A percentile compares a stretch with the other conserved stretches of the same genome.
Evolutionary conservation across 2,329 filamentous ascomycete species (phyloP).

Genomic region (Pyricularia pennisetigena): DNA sequence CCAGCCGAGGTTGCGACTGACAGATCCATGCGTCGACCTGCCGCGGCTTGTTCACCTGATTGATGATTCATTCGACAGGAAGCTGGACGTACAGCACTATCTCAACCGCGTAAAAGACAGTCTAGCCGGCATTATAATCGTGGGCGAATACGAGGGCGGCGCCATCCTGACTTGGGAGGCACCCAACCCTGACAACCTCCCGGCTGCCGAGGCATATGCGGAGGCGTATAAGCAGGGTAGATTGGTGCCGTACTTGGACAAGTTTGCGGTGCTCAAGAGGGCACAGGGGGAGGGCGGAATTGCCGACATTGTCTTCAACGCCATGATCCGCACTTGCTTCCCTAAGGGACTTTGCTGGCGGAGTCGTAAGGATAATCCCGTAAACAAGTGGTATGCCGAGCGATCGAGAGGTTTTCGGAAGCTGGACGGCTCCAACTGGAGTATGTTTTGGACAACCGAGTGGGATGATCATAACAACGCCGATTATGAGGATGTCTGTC

Average conservation of each 20-base stretch:
- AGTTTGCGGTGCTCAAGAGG: conserved; percentile 85
- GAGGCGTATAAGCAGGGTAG: conserved; percentile 44
- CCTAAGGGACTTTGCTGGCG: conserved; percentile 87
- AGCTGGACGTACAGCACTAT: conserved; percentile 77
- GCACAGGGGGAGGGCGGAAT: conserved; percentile 87
- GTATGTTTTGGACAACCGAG: conserved; percentile 95
- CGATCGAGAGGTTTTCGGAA: conserved; percentile 76
- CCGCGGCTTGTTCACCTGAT: conserved; percentile 77
- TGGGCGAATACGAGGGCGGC: conserved; percentile 91
- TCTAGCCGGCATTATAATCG: conserved; percentile 86
- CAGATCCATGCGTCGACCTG: conserved; percentile 74
- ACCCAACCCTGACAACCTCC: conserved; percentile 27
- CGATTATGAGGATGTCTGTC: conserved; percentile 70
- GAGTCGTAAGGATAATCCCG: conserved; percentile 80
- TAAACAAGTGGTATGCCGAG: conserved; percentile 99
- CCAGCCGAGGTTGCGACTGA: conserved; percentile 53
- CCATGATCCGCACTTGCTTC: conserved; percentile 86
- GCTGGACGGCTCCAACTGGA: conserved; percentile 75
- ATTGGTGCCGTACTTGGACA: conserved; percentile 89
- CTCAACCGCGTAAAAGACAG: conserved; percentile 69
- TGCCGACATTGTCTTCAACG: conserved; percentile 91
- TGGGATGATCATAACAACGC: conserved; percentile 45
- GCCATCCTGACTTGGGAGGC: conserved; percentile 92
- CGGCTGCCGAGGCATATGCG: conserved; percentile 43
- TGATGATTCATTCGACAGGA: conserved; percentile 83